These are phyloP conservation scores for Eimeria praecox DNA, from an alignment of 169 alveolate genomes.

Conservation along the genomic window DNA sequence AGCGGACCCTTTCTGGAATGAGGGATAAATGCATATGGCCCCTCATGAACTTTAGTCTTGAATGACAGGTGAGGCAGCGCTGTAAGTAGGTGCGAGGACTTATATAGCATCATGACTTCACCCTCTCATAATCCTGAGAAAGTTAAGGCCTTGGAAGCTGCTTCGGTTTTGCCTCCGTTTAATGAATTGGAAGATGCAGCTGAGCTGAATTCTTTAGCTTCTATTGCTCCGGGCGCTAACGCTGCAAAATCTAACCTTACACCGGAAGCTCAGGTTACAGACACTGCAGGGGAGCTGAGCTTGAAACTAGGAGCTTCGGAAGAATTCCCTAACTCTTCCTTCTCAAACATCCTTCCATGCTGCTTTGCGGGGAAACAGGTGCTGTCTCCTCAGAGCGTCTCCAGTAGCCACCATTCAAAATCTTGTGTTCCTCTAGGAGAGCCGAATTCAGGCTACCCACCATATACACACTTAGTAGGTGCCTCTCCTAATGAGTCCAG, in stretches of 20 bases:
- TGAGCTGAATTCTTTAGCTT: slow-evolving; percentile 33
- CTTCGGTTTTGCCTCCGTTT: neutral
- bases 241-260: neutral
- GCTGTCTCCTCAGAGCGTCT: slow-evolving; percentile 34
- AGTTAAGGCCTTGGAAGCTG: neutral
- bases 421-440: neutral
- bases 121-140: neutral
- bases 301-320: neutral
- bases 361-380: neutral
- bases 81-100: neutral
- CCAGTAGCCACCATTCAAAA: slow-evolving; percentile 1
- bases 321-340: neutral
- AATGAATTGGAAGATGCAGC: neutral
- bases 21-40: neutral
- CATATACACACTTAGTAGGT: neutral
- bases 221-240: neutral
- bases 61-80: neutral
- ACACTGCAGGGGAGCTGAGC: slow-evolving; percentile 22
- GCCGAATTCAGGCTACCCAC: neutral
- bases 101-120: neutral
- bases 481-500: neutral
- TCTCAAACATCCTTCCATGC: neutral
- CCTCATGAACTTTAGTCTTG: neutral
- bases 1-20: neutral
- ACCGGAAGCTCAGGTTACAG: neutral